Evolutionary conservation across 2,329 filamentous ascomycete genomes (phyloP), one percentile per base, ranked within the genome.

Genomic region (Chaetomiaceae sp.): DNA sequence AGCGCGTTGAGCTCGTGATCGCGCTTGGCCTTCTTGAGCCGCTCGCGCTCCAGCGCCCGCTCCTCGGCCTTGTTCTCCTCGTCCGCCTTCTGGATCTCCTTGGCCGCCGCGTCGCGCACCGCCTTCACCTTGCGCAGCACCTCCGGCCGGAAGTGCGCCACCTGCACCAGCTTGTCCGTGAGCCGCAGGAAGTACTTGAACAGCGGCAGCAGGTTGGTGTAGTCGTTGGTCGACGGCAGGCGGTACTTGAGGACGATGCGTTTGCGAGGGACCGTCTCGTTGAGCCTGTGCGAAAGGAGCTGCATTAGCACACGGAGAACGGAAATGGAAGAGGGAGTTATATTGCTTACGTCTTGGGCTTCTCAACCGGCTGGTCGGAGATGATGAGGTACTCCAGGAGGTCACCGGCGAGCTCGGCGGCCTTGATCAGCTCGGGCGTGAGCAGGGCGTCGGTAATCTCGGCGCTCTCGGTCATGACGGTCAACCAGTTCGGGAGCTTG

Each of bases 391-490:
- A 91, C 65, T 97, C 88, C 55, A 95, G 81, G 39, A 79, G 68
- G 51, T 91, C 84, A 24, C 91, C 91, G 5, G 88, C 88, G 42
- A 83, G 69, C 60, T 85, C 78, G 54, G 95, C 74, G 14, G 87
- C 89, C 60, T 85, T 79, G 66, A 88, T 78, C 30, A 98, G 76
- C 59, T 97, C 91, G n/a, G 85, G 77, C 4, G 88, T 95, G 41
- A 98, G 77, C 56, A 98, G 72, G 6, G 81, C 74, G 37, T 96
- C 87, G 11, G 90, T 96, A 58, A 98, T 84, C 69, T 97, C 93
- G 48, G 90, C 89, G 68, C 84, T 95, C 75, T 98, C 93, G 62
- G 83, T 94, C 93, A 98, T 97, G 62, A 96, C 81, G 11, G 88
- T 95, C 45, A 84, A 75, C 90, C 90, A 98, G 54, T 76, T 69